Base-by-base conservation (phyloP, 2,329 filamentous ascomycete species). In the Xylariaceae sp. region DNA sequence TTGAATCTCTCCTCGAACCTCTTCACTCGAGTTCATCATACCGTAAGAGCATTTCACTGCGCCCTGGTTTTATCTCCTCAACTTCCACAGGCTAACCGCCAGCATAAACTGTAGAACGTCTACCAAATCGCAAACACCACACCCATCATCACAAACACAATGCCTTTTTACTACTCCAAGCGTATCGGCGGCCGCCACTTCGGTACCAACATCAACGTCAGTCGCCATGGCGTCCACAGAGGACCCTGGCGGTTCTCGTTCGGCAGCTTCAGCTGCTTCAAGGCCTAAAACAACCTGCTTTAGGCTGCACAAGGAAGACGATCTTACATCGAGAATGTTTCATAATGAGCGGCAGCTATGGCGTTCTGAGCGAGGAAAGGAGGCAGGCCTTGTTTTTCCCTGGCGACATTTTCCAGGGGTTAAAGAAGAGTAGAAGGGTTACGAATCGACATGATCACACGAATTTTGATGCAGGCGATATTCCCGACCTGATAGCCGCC, bases 261-360 rank as follows among this genome's bases (percentile, higher is more conserved):
- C 48, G 77, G 78, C 61, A 75, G 72, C 50, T 81, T 80, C 68
- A 79, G 75, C 73, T 82, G 80, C 72, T 82, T 82, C 74, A 77
- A 73, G 63, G 51, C 55, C 37, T 66, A 57, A 59, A 34, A 5
- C 23, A 30, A 30, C 23, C 23, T 30, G 23, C 23, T 5, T 30
- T 5, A 30, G 23, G 23, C 23, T 30, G 23, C 23, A 30, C 23
- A 30, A 30, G 23, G 23, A 30, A 30, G 23, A 30, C 23, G 23
- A 30, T 30, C 34, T 15, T 18, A 34, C 18, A 34, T 8, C 39
- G 34, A 48, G 35, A 18, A 37, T 3, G 13, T 41, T 51, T 3
- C 10, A 45, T 45, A 7, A 50, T 37, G 44, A 13, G 17, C 37
- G 50, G 53, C 15, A 15, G 3, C 9, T 41, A 35, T 18, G 35